These are phyloP conservation scores for Geranium brycei DNA, from an alignment of 345 rosid species.

Conservation along the genomic window DNA sequence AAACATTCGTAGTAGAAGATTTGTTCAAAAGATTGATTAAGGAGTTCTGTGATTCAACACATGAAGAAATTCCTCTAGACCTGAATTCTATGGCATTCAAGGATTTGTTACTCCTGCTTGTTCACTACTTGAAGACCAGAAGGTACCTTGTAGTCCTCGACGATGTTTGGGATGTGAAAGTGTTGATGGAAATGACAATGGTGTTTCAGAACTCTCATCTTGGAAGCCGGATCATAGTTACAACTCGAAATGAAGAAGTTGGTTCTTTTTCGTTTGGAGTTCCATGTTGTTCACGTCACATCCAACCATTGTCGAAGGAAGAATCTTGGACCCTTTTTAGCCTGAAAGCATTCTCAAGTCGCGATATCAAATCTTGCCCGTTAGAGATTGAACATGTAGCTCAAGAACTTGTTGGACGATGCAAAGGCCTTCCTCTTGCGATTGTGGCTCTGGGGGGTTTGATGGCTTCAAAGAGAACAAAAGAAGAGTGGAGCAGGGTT, in stretches of 20 bases:
- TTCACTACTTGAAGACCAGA: constrained; percentile 3
- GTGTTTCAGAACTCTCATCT: constrained; percentile 6
- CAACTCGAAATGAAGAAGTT: constrained; percentile 12
- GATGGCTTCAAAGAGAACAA: constrained; percentile 7
- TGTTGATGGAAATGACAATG: constrained; percentile 2
- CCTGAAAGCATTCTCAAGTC: constrained; percentile 8
- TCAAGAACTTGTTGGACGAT: constrained; percentile 3
- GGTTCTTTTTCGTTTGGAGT: not conserved
- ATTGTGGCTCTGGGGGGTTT: constrained; percentile 11
- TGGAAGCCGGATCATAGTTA: constrained; percentile 12
- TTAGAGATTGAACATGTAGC: constrained; percentile 3
- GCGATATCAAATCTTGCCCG: not conserved
- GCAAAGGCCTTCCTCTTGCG: constrained; percentile 10
- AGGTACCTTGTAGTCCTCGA: constrained; percentile 1
- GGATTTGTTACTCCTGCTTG: not conserved
- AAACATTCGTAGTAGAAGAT: not conserved
- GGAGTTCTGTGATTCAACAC: not conserved
- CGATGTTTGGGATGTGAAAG: constrained; percentile 5
- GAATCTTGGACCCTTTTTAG: constrained; percentile 14
- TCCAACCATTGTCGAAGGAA: constrained; percentile 1
- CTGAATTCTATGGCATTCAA: not conserved
- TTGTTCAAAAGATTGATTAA: constrained; percentile 6
- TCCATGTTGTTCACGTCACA: not conserved
- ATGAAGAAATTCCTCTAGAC: not conserved
- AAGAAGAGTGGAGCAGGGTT: constrained; percentile 12